Evolutionary conservation across 2,329 filamentous ascomycete genomes (phyloP).

Genomic region (Apiospora malaysiana): DNA sequence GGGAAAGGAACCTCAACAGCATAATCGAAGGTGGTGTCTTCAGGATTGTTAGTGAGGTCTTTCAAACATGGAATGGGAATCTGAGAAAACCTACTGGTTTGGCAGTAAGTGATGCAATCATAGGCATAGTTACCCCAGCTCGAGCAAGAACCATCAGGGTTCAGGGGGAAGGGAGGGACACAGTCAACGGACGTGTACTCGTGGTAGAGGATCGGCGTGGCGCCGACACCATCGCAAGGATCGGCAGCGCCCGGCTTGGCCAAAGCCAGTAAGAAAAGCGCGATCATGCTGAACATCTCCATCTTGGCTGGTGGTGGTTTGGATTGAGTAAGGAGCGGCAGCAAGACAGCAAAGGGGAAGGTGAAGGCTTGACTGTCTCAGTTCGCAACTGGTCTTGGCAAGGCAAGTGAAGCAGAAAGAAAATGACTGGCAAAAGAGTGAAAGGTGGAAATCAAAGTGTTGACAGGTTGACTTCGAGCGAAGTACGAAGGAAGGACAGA

Average conservation of each 20-base stretch:
- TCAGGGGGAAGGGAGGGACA: not conserved
- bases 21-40: slow-evolving; percentile 34
- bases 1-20: slow-evolving; percentile 43
- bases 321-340: not conserved
- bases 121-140: not conserved
- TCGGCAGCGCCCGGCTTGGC: slow-evolving; percentile 1
- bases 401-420: not conserved
- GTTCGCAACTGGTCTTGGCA: no score
- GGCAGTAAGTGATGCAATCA: slow-evolving; percentile 17
- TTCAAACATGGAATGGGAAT: no score
- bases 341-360: not conserved
- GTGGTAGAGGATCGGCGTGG: slow-evolving; percentile 19
- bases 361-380: not conserved
- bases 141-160: not conserved
- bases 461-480: not conserved
- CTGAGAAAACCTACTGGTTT: slow-evolving; percentile 13
- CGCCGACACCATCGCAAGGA: slow-evolving; percentile 17
- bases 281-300: not conserved
- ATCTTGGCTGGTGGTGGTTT: not conserved
- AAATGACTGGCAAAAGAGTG: not conserved
- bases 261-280: slow-evolving; percentile 2
- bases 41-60: not conserved
- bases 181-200: slow-evolving; percentile 12
- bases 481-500: not conserved
- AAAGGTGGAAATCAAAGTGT: not conserved